These are phyloP conservation scores for Xerocomellus dryophilus DNA, from an alignment of 768 basidiomycete species.

Conservation along the genomic window DNA sequence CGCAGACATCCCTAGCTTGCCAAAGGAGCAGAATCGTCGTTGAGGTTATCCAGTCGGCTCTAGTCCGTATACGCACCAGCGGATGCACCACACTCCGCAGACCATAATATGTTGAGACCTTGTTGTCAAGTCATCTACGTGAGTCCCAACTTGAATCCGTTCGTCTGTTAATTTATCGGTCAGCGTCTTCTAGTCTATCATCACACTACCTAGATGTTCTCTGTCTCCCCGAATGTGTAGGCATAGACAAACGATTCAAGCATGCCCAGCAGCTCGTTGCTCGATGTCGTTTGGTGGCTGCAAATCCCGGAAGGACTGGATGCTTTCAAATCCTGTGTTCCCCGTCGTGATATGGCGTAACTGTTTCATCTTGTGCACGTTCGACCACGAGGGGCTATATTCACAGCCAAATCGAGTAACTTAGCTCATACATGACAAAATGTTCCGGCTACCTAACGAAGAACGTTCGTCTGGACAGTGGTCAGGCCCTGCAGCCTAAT, in stretches of 20 bases:
- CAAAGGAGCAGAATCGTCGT: slow-evolving; percentile 5
- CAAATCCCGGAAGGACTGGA: background rate
- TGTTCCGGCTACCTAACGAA: slow-evolving; percentile 1
- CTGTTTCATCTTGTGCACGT: slow-evolving; percentile 14
- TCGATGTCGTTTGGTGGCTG: background rate
- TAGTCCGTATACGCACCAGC: background rate
- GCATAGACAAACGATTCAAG: background rate
- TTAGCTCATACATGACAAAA: background rate
- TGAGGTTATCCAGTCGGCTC: background rate
- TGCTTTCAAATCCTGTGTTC: background rate
- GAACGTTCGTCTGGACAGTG: slow-evolving; percentile 33
- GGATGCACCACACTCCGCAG: background rate
- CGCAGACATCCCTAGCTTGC: background rate
- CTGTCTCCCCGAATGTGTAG: slow-evolving; percentile 1
- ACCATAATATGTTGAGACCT: background rate
- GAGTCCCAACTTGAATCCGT: background rate
- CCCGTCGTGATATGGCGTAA: background rate
- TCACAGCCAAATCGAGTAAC: slow-evolving; percentile 23
- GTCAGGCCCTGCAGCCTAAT: slow-evolving; percentile 16
- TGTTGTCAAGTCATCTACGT: background rate
- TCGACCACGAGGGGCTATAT: slow-evolving; percentile 1
- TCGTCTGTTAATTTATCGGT: background rate
- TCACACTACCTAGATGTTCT: background rate
- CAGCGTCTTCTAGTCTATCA: slow-evolving; percentile 1
- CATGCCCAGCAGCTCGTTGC: background rate